Percentiles rank a stretch among this genome's conserved stretches.
Evolutionary conservation across 2,329 filamentous ascomycete genomes (phyloP).

Genomic region (Penicillium brevicompactum): DNA sequence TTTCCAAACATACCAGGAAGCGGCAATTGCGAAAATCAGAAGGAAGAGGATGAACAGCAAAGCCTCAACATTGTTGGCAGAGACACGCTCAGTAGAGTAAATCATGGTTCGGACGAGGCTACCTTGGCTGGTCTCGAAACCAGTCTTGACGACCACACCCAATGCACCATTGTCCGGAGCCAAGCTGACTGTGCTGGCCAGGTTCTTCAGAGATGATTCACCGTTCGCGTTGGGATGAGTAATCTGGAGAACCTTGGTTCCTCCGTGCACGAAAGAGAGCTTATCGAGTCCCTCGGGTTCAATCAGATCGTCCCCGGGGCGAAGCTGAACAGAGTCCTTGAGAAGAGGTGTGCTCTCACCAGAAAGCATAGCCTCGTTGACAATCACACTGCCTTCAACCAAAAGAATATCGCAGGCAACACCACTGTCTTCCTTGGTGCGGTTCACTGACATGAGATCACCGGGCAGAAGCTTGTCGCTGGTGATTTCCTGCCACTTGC

Average conservation of each 20-base stretch:
- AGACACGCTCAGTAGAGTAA: constrained; percentile 97
- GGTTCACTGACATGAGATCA: constrained; percentile 86
- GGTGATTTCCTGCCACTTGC: constrained; percentile 83
- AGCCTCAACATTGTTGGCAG: constrained; percentile 96
- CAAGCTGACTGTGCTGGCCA: constrained; percentile 75
- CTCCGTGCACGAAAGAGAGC: constrained; percentile 93
- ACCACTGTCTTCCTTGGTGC: constrained; percentile 95
- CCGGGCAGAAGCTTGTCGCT: constrained; percentile 93
- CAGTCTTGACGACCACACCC: constrained; percentile 93
- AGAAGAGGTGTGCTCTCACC: constrained; percentile 95
- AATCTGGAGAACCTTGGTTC: constrained; percentile 95
- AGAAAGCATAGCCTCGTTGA: constrained; percentile 99
- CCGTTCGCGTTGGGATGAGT: constrained; percentile 76
- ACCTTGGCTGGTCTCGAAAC: constrained; percentile 97
- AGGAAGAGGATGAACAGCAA: constrained; percentile 98
- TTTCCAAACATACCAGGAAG: constrained; percentile 98
- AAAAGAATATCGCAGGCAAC: constrained; percentile 97
- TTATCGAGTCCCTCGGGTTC: constrained; percentile 94
- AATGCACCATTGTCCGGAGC: constrained; percentile 92
- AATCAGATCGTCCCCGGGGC: constrained; percentile 75
- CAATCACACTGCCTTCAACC: constrained; percentile 92
- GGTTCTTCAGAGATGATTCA: constrained; percentile 66
- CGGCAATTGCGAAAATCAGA: constrained; percentile 91
- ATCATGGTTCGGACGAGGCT: constrained; percentile 99
- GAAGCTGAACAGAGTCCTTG: constrained; percentile 92